Percentiles rank a stretch among this genome's conserved stretches.
phyloP scores from a whole-genome alignment of 225 moss, liverwort and hornwort species.

The Ulota crispa region DNA sequence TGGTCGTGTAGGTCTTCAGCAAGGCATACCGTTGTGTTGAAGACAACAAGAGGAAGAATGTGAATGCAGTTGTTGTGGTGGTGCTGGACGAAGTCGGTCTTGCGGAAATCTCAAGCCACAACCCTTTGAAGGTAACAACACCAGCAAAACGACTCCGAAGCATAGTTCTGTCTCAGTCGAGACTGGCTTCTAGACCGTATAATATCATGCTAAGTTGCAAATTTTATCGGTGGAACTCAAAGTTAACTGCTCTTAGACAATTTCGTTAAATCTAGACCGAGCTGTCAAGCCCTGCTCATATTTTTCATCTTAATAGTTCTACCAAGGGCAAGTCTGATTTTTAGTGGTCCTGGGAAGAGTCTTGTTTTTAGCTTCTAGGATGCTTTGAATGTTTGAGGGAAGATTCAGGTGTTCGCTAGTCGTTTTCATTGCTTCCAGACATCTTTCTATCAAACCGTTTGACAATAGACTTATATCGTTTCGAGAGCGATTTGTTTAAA shows the following conservation, averaged over 20 bases:
- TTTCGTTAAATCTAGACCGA: not conserved
- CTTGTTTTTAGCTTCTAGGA: not conserved
- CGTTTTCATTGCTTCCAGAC: not conserved
- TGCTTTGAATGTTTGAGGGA: not conserved
- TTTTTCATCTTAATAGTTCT: no score
- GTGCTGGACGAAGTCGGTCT: conserved; percentile 63
- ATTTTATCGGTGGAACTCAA: not conserved
- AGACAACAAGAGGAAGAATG: conserved; percentile 52
- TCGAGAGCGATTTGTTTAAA: no score
- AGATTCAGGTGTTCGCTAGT: not conserved
- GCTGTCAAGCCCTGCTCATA: not conserved
- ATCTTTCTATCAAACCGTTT: not conserved
- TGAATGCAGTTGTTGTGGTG: conserved; percentile 52
- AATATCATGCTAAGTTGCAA: conserved; percentile 10
- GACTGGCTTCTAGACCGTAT: not conserved
- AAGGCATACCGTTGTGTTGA: conserved; percentile 56
- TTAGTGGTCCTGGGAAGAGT: not conserved
- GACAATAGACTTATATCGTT: not conserved
- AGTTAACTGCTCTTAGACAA: not conserved
- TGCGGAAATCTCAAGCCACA: conserved; percentile 60
- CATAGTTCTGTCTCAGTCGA: not conserved
- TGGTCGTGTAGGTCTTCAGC: conserved; percentile 48
- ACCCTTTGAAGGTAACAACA: conserved; percentile 53
- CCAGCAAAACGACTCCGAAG: not conserved
- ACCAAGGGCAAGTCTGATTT: no score